A percentile compares a stretch with the other conserved stretches of the same genome.
Evolutionary conservation across 768 basidiomycete species (phyloP).

Genomic region (Boletus tomentosulus): DNA sequence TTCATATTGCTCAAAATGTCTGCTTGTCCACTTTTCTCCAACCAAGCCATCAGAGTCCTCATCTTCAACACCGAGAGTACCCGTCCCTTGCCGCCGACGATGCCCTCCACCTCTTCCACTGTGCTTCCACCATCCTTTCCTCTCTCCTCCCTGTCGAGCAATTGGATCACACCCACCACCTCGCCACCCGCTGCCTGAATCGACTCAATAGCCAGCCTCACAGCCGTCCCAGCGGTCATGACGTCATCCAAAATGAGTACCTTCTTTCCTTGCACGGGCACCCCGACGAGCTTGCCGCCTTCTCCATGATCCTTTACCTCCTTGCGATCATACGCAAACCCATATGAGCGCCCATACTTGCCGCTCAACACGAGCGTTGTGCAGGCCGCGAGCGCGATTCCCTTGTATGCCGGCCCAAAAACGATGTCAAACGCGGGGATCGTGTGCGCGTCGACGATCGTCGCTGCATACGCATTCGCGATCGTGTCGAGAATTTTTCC

Average conservation of each 20-base stretch:
- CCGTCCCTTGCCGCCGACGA: constrained; percentile 61
- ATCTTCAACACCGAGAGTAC: constrained; percentile 82
- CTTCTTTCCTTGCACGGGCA: constrained; percentile 69
- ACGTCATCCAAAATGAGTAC: constrained; percentile 96
- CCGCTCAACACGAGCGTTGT: constrained; percentile 74
- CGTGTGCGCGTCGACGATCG: constrained; percentile 50
- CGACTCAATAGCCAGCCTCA: constrained; percentile 75
- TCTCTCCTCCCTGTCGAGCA: constrained; percentile 63
- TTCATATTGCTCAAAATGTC: constrained; percentile 70
- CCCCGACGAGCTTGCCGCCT: constrained; percentile 88
- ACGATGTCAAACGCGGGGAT: constrained; percentile 68
- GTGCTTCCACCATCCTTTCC: constrained; percentile 56
- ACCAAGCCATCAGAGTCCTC: constrained; percentile 80
- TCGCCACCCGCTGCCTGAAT: constrained; percentile 67
- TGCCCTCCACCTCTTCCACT: constrained; percentile 74
- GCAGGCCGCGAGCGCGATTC: constrained; percentile 87
- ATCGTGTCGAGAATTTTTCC: constrained; percentile 77
- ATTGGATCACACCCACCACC: constrained; percentile 84
- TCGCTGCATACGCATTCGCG: constrained; percentile 78
- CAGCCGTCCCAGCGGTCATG: constrained; percentile 89
- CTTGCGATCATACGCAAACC: constrained; percentile 91
- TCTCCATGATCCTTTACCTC: constrained; percentile 96
- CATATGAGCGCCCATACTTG: constrained; percentile 59
- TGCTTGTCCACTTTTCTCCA: constrained; percentile 62
- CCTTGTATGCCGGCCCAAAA: constrained; percentile 98